Percentiles rank a stretch among this genome's conserved stretches.
Evolutionary conservation across 495 filamentous ascomycete species (phyloP).

Genomic region (Penicillium bovifimosum): DNA sequence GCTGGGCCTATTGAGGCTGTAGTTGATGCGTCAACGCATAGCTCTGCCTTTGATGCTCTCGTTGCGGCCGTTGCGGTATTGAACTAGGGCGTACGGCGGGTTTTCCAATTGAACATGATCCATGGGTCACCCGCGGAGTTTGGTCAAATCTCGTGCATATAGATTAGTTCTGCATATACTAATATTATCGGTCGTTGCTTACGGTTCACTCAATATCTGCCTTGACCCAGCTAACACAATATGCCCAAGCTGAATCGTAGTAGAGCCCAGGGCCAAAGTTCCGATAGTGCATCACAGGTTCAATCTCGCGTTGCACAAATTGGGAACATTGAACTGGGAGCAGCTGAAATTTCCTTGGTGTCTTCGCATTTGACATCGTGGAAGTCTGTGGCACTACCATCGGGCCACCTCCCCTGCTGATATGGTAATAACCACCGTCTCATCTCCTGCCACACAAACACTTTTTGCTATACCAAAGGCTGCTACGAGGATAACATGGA

Average conservation of each 20-base stretch:
- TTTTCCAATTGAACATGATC: neutral
- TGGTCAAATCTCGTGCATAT: neutral
- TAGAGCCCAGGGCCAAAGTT: too few relatives aligned
- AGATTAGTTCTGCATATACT: neutral
- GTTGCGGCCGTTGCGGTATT: conserved; percentile 54
- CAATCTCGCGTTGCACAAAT: conserved; percentile 49
- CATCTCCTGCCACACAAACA: too few relatives aligned
- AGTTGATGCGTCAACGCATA: conserved; percentile 46
- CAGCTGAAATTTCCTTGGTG: conserved; percentile 39
- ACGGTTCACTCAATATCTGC: neutral
- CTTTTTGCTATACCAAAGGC: too few relatives aligned
- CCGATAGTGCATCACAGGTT: too few relatives aligned
- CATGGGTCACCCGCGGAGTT: neutral
- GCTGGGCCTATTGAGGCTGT: conserved; percentile 52
- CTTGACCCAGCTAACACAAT: too few relatives aligned
- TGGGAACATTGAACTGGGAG: conserved; percentile 48
- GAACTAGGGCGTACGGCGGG: neutral
- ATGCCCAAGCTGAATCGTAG: too few relatives aligned
- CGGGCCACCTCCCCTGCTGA: too few relatives aligned
- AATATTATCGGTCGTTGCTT: neutral
- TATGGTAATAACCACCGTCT: too few relatives aligned
- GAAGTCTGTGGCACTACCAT: conserved; percentile 28
- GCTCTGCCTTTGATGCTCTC: conserved; percentile 26
- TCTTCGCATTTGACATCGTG: conserved; percentile 30
- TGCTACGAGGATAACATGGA: too few relatives aligned